Base-by-base conservation (phyloP, 768 basidiomycete genomes). In the Albatrellus ellisii region DNA sequence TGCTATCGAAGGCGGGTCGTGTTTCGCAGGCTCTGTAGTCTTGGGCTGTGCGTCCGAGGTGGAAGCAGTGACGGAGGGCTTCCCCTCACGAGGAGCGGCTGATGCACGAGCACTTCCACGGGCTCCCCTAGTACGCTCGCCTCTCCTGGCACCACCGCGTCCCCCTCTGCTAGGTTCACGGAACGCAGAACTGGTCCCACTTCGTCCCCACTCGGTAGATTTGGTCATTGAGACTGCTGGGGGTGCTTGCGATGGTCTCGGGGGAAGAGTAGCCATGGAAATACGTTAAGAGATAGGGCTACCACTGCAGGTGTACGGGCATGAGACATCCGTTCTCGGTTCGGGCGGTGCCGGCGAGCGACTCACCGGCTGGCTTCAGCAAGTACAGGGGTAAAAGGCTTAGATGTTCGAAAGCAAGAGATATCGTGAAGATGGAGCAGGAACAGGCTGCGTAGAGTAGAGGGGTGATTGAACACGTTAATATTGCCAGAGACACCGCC, bases 151-250 rank as follows among this genome's bases (percentile, higher is more conserved):
- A 24, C 47, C 31, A 26, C 51, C 58, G 42, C 55, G 53, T 33
- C 58, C 64, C 48, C 59, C 57, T 24, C 65, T 54, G 34, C 69
- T n/a, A n/a, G n/a, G n/a, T n/a, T n/a, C 69, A 50, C 60, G 66
- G 48, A 71, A 72, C 26, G 70, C 63, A 26, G 68, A 62, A 6
- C 69, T 38, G 66, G 61, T 35, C 74, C 61, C 63, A n/a, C 59
- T 52, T 37, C 62, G 62, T 32, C 53, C 57, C 73, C 74, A 73
- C 46, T 68, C 65, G 41, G 62, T 57, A 26, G 53, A 49, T 34
- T 61, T 59, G 45, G 65, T 57, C 41, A 54, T 50, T 17, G 48
- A 41, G 57, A 46, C 54, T 7, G 38, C 62, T 46, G 36, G 58
- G 35, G 43, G 51, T 54, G 45, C 57, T 22, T 36, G 35, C 35